These are phyloP conservation scores for Suillus lakei DNA, from an alignment of 768 basidiomycete species.

Conservation along the genomic window DNA sequence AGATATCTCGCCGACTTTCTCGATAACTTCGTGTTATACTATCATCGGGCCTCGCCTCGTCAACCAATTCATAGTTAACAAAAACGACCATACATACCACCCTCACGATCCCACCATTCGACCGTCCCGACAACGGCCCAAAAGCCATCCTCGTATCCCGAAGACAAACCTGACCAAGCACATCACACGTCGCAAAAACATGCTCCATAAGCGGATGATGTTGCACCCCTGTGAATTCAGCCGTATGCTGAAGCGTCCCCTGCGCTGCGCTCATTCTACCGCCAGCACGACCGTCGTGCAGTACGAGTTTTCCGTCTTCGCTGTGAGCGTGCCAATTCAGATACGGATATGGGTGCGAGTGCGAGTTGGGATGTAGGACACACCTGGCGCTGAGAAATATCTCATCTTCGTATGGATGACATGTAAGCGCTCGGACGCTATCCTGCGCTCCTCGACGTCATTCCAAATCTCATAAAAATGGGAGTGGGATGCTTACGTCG, in stretches of 20 bases:
- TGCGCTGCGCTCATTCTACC: slow-evolving; percentile 44
- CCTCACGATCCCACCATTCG: slow-evolving; percentile 59
- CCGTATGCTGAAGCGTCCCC: slow-evolving; percentile 52
- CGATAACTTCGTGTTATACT: slow-evolving; percentile 54
- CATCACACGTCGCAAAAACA: slow-evolving; percentile 70
- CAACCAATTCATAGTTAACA: slow-evolving; percentile 11
- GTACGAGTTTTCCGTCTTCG: slow-evolving; percentile 70
- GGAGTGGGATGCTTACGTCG: slow-evolving; percentile 24
- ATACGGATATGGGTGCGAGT: background rate
- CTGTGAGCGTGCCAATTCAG: slow-evolving; percentile 37
- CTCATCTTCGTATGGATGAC: slow-evolving; percentile 71
- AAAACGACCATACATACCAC: slow-evolving; percentile 47
- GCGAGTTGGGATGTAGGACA: background rate
- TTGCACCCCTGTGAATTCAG: slow-evolving; percentile 67
- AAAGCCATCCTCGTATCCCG: slow-evolving; percentile 79
- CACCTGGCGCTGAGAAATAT: slow-evolving; percentile 51
- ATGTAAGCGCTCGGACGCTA: slow-evolving; percentile 65
- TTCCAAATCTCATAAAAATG: background rate
- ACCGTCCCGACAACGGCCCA: slow-evolving; percentile 50
- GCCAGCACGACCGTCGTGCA: slow-evolving; percentile 60
- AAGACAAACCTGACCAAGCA: slow-evolving; percentile 61
- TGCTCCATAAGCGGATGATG: slow-evolving; percentile 73
- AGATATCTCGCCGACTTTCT: slow-evolving; percentile 44
- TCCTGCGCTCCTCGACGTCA: slow-evolving; percentile 46
- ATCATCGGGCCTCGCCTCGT: slow-evolving; percentile 29